Percentiles rank a stretch among this genome's conserved stretches.
Conservation (phyloP, 2,329 filamentous ascomycete species). For the Calonectria henricotiae region DNA sequence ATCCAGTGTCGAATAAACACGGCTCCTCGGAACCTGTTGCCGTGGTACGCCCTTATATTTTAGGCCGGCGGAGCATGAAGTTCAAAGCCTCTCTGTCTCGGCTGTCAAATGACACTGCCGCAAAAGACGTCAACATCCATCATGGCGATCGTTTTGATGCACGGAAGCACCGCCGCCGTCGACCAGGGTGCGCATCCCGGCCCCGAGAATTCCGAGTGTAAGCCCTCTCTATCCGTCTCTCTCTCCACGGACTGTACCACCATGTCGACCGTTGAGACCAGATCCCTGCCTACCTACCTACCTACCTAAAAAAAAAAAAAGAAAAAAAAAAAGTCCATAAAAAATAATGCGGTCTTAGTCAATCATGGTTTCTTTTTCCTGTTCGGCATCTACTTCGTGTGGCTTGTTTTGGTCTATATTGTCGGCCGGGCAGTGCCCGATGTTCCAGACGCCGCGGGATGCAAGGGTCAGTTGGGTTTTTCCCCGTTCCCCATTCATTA, state of each 20-base stretch:
- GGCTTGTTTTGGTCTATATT: constrained; percentile 13
- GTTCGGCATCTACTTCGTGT: constrained; percentile 18
- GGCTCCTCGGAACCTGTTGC: not conserved
- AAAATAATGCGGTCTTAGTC: not conserved
- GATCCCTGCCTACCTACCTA: not conserved
- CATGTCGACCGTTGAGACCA: not conserved
- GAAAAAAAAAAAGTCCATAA: no score
- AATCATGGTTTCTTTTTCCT: constrained; percentile 13
- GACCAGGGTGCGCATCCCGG: constrained; percentile 8
- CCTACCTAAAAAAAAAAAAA: not conserved
- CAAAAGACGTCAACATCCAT: constrained; percentile 18
- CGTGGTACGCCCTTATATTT: constrained; percentile 15
- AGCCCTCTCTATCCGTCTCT: not conserved
- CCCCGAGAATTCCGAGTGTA: constrained; percentile 17
- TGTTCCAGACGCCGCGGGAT: not conserved
- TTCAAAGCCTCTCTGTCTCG: not conserved
- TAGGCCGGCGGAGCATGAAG: constrained; percentile 12
- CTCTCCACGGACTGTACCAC: no score
- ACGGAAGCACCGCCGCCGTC: constrained; percentile 16
- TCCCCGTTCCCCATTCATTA: not conserved
- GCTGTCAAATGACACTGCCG: constrained; percentile 19
- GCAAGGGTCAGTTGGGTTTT: constrained; percentile 9
- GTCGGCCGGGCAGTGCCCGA: constrained; percentile 9
- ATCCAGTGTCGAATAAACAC: constrained; percentile 3
- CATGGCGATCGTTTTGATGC: constrained; percentile 25